Conservation (phyloP, 1,139 yeast genomes). For the Diutina siamensis region DNA sequence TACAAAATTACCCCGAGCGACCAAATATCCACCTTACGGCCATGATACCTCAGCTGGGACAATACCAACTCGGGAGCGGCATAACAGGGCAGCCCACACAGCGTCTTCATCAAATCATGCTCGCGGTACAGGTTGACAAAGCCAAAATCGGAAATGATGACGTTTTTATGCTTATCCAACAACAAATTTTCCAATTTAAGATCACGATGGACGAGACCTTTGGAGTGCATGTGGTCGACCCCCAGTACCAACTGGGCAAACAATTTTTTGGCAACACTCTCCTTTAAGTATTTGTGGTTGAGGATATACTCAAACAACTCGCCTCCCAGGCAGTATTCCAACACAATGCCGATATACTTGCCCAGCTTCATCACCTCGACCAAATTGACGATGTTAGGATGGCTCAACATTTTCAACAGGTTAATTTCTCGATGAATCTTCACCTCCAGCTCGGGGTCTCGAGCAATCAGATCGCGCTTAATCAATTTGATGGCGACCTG, state of each 20-base stretch:
- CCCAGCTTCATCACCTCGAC: conserved; percentile 93
- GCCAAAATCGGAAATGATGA: conserved; percentile 74
- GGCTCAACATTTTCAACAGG: conserved; percentile 74
- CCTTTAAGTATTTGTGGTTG: conserved; percentile 78
- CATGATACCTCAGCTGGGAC: conserved; percentile 78
- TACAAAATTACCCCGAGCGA: conserved; percentile 90
- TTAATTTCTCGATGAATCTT: conserved; percentile 91
- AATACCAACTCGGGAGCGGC: conserved; percentile 97
- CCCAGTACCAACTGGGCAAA: conserved; percentile 93
- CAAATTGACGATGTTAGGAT: conserved; percentile 84
- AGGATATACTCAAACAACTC: conserved; percentile 90
- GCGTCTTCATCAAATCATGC: conserved; percentile 80
- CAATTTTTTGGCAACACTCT: conserved; percentile 69
- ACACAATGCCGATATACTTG: conserved; percentile 87
- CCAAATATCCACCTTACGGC: conserved; percentile 95
- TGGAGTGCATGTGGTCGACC: conserved; percentile 79
- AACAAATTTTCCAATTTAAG: conserved; percentile 62
- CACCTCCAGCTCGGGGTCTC: conserved; percentile 74
- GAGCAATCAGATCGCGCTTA: conserved; percentile 72
- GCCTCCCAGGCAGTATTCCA: conserved; percentile 96
- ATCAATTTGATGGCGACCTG: conserved; percentile 92
- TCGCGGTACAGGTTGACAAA: conserved; percentile 80
- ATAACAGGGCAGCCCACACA: conserved; percentile 97
- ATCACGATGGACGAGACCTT: conserved; percentile 76
- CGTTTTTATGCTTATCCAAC: conserved; percentile 69